Percentiles rank a stretch among this genome's conserved stretches.
Conservation (phyloP, 345 rosid genomes). For the Camelina sativa region DNA sequence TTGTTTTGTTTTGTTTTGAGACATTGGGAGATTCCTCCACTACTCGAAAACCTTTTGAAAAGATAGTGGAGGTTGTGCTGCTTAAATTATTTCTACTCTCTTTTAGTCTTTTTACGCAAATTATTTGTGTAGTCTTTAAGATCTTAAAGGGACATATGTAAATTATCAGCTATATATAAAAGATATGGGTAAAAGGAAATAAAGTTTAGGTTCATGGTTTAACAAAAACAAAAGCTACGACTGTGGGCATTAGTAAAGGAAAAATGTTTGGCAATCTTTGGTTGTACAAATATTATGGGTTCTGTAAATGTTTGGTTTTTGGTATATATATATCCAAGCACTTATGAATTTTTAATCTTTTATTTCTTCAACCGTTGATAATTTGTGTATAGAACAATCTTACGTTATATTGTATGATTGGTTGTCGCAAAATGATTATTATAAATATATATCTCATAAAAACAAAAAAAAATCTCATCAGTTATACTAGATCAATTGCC, state of each 20-base stretch:
- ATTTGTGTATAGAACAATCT: not conserved
- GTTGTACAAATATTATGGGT: not conserved
- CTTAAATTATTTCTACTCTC: conserved; percentile 21
- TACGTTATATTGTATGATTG: not conserved
- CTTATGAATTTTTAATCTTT: not conserved
- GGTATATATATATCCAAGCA: not conserved
- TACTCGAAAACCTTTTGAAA: conserved; percentile 26
- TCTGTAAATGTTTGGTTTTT: not conserved
- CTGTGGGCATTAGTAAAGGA: not conserved
- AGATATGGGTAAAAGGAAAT: not conserved
- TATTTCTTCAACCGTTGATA: not conserved
- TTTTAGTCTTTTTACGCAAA: conserved; percentile 17
- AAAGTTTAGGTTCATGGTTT: too few species aligned
- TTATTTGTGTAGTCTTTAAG: conserved; percentile 23
- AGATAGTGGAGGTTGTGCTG: conserved; percentile 44
- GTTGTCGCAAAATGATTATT: not conserved
- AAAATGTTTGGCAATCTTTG: not conserved
- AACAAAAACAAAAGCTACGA: not conserved
- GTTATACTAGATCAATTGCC: too few species aligned
- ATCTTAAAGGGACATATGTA: conserved; percentile 32
- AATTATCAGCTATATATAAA: not conserved
- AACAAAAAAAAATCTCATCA: too few species aligned
- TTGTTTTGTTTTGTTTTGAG: conserved; percentile 41
- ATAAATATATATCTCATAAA: too few species aligned
- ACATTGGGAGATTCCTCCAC: conserved; percentile 47